A percentile compares a stretch with the other conserved stretches of the same genome.
phyloP scores from a whole-genome alignment of 2,329 filamentous ascomycete species.

The Mycosphaerella sp. region DNA sequence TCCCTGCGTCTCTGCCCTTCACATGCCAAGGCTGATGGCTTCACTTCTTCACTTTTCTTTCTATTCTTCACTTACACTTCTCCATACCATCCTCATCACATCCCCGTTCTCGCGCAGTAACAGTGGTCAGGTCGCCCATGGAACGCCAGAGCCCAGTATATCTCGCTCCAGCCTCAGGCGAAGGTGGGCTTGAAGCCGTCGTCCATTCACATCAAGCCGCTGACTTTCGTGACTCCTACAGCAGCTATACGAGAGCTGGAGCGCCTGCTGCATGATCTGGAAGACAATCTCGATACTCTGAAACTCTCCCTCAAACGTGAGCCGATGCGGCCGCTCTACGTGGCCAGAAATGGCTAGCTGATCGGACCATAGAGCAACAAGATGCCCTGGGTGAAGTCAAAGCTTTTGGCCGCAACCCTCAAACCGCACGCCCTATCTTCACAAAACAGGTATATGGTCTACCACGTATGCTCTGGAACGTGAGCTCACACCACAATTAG shows the following conservation, averaged over 20 bases:
- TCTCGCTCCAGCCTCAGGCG: not conserved
- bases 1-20: not conserved
- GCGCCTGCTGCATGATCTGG: conserved; percentile 26
- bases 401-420: conserved; percentile 65
- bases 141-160: not conserved
- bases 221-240: not conserved
- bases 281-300: conserved; percentile 25
- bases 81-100: not conserved
- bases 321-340: not conserved
- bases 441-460: conserved; percentile 56
- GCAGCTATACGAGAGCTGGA: conserved; percentile 26
- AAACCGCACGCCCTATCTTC: conserved; percentile 74
- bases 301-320: conserved; percentile 27
- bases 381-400: conserved; percentile 60
- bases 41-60: not conserved
- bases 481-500: conserved; percentile 39
- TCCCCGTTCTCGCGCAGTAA: not conserved
- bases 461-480: not conserved
- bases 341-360: conserved; percentile 4
- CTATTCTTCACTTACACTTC: not conserved
- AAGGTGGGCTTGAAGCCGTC: not conserved
- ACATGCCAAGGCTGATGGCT: not conserved
- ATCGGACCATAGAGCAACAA: conserved; percentile 51
- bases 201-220: not conserved
- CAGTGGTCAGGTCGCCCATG: not conserved